Percentiles rank a stretch among this genome's conserved stretches.
phyloP scores from a whole-genome alignment of 441 rosid genomes.

The Geranium incanum region DNA sequence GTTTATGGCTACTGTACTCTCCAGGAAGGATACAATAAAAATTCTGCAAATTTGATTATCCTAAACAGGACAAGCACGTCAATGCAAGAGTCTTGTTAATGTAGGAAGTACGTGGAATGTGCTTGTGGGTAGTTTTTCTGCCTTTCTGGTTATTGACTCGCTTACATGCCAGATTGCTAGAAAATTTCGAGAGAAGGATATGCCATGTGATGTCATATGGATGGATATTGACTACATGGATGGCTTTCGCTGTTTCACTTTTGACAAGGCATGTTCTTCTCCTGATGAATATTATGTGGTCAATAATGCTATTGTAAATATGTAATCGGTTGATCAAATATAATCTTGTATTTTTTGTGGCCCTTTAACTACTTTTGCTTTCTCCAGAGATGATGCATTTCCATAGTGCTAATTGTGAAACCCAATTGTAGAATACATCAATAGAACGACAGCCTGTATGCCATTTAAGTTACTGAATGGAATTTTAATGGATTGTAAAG shows the following conservation, averaged over 20 bases:
- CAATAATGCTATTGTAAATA: background rate
- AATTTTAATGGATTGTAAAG: background rate
- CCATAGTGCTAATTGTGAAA: background rate
- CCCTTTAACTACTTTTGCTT: background rate
- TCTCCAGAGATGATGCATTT: slow-evolving; percentile 1
- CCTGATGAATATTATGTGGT: slow-evolving; percentile 4
- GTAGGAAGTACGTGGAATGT: background rate
- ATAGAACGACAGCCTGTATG: background rate
- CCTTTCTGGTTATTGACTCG: slow-evolving; percentile 13
- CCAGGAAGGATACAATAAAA: background rate
- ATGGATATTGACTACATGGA: slow-evolving; percentile 99
- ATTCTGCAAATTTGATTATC: background rate
- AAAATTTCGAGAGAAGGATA: slow-evolving; percentile 71
- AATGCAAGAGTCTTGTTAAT: background rate
- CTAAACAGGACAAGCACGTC: background rate
- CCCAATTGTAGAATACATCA: background rate
- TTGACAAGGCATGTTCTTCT: slow-evolving; percentile 56
- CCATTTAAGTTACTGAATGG: background rate
- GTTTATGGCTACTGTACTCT: background rate
- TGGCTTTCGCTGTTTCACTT: slow-evolving; percentile 95
- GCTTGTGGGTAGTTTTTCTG: background rate
- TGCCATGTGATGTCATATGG: slow-evolving; percentile 94
- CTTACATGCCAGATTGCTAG: slow-evolving; percentile 46
- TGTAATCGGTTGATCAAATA: background rate
- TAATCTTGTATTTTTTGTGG: background rate